Evolutionary conservation across 306 rosid species (phyloP), one percentile per base, ranked within the genome.

Genomic region (Erythrophleum fordii): DNA sequence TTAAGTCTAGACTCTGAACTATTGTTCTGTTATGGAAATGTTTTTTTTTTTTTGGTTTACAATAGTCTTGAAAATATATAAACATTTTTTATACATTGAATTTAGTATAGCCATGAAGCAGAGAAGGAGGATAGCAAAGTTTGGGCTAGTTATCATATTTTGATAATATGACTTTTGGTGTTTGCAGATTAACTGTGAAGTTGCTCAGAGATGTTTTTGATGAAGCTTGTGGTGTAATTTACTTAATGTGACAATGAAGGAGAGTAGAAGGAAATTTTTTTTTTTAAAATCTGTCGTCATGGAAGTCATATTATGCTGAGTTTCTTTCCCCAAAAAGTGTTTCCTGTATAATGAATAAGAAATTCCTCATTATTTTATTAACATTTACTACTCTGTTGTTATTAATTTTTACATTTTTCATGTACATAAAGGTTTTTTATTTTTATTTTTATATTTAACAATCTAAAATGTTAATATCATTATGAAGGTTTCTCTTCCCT

Each of bases 401-500:
- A 37, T 26, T 39, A 41, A 18, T 8, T 45, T 11, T 23, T 70
- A 11, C 39, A 73, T 56, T 44, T 44, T 64, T 26, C 53, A 74
- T 42, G 22, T 6, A 26, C 72, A 35, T 8, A 16, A 37, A 69
- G 28, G 55, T 7, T 41, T 39, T 75, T 44, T 69, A 18, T 29
- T 31, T 66, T 20, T 6, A 2, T 8, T 11, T 69, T 60, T 29
- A 11, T 31, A 48, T 51, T 1, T 20, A 37, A 45, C 48, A 56
- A 49, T 18, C 69, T 81, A 81, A 77, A 72, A 23, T 53, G 60
- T 44, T 49, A 58, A 29, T 44, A 64, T 75, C 48, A 58, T 42
- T 29, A 12, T 86, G 89, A 88, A 93, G 98, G 99, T 96, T 93
- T 89, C 86, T 93, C 84, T 97, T 96, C 80, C 99, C 99, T 60